Evolutionary conservation across 2,329 filamentous ascomycete species (phyloP).

Genomic region (Dothistroma septosporum): DNA sequence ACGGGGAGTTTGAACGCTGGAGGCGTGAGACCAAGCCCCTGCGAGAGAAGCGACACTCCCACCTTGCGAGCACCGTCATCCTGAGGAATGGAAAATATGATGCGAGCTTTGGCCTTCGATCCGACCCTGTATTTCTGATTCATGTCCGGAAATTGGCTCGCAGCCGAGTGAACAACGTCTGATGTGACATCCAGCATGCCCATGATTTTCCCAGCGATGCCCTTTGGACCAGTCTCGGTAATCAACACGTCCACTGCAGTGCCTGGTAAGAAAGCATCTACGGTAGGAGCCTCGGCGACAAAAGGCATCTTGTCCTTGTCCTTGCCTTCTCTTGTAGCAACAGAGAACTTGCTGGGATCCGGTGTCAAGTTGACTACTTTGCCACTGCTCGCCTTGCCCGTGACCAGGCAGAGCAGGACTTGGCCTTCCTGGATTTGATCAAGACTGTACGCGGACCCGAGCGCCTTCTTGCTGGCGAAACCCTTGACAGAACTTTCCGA

Average conservation of each 20-base stretch:
- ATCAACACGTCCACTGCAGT: slow-evolving; percentile 84
- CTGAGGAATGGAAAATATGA: slow-evolving; percentile 81
- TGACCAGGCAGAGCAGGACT: slow-evolving; percentile 78
- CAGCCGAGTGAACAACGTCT: slow-evolving; percentile 83
- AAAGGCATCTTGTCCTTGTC: slow-evolving; percentile 23
- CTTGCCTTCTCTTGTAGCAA: slow-evolving; percentile 15
- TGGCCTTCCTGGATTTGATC: slow-evolving; percentile 73
- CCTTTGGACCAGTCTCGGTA: slow-evolving; percentile 67
- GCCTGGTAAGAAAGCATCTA: slow-evolving; percentile 86
- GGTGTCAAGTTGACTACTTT: slow-evolving; percentile 85
- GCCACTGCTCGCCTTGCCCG: slow-evolving; percentile 67
- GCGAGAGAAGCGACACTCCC: slow-evolving; percentile 82
- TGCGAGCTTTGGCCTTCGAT: slow-evolving; percentile 75
- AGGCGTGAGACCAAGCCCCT: slow-evolving; percentile 64
- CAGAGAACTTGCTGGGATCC: slow-evolving; percentile 49
- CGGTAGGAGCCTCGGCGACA: slow-evolving; percentile 73
- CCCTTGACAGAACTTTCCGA: slow-evolving; percentile 64
- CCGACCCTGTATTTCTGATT: slow-evolving; percentile 77
- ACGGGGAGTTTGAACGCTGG: slow-evolving; percentile 37
- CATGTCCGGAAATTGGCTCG: slow-evolving; percentile 63
- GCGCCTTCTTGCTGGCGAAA: slow-evolving; percentile 80
- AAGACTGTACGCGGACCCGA: slow-evolving; percentile 62
- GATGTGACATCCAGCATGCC: slow-evolving; percentile 87
- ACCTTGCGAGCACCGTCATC: slow-evolving; percentile 71
- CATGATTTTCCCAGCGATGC: slow-evolving; percentile 86